Evolutionary conservation across 495 filamentous ascomycete genomes (phyloP).

Genomic region (Neurospora sp.): DNA sequence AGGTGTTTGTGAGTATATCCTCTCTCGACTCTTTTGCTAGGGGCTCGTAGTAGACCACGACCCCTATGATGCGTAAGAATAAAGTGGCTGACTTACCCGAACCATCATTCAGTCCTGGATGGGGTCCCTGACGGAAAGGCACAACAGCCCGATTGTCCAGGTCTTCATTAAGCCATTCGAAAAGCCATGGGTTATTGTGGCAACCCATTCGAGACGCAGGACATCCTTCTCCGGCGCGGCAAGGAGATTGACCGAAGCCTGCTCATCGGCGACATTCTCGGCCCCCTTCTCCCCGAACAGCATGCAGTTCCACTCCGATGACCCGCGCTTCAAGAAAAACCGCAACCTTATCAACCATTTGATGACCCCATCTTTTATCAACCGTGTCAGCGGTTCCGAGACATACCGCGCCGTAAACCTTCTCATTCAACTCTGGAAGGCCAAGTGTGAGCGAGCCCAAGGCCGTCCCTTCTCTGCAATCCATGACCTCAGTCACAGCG

Average conservation of each 20-base stretch:
- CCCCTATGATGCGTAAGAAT: no score
- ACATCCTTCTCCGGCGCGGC: conserved; percentile 29
- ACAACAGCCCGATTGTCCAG: conserved; percentile 30
- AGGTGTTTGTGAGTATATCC: conserved; percentile 9
- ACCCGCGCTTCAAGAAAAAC: conserved; percentile 24
- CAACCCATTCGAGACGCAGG: conserved; percentile 29
- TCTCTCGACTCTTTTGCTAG: background rate
- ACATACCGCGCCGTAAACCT: conserved; percentile 18
- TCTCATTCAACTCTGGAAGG: conserved; percentile 27
- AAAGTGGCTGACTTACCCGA: background rate
- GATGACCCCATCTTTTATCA: conserved; percentile 31
- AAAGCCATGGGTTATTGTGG: conserved; percentile 27
- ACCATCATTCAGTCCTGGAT: conserved; percentile 17
- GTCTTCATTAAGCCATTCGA: conserved; percentile 27
- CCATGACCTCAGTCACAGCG: conserved; percentile 23
- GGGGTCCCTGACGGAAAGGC: conserved; percentile 8
- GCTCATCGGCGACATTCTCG: conserved; percentile 16
- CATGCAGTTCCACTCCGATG: conserved; percentile 17
- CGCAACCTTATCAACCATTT: conserved; percentile 25
- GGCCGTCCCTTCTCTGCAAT: conserved; percentile 25
- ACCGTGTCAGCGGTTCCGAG: conserved; percentile 22
- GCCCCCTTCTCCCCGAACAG: conserved; percentile 20
- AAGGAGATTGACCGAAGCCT: conserved; percentile 32
- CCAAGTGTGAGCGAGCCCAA: conserved; percentile 20
- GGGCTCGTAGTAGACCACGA: background rate